Conservation (phyloP, 1,284 basidiomycete species). For the Ceratobasidium papillatum region DNA sequence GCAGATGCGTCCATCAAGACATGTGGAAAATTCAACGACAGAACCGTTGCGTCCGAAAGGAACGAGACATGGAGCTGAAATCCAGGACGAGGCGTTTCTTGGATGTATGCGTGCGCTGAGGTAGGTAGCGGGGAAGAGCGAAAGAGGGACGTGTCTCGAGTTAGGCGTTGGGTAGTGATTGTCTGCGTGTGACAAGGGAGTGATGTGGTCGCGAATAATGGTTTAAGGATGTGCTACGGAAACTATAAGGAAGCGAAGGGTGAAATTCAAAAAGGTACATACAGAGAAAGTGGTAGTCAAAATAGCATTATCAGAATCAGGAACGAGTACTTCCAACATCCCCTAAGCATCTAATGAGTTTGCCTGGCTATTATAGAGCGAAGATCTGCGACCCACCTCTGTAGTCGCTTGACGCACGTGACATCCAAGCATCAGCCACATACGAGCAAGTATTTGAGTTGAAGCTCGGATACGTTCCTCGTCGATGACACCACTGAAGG, state of each 20-base stretch:
- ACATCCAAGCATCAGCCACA: conserved; percentile 25
- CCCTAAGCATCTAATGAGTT: neutral
- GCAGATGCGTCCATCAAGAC: conserved; percentile 23
- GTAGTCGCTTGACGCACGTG: neutral
- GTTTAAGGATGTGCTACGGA: conserved; percentile 6
- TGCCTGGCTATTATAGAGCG: neutral
- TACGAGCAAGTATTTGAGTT: neutral
- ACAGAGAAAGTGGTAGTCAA: conserved; percentile 5
- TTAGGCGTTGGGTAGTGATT: conserved; percentile 16
- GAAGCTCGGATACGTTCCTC: neutral
- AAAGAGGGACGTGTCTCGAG: neutral
- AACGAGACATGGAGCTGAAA: conserved; percentile 26
- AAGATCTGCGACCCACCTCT: neutral
- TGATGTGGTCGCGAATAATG: neutral
- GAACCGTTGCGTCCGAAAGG: conserved; percentile 2
- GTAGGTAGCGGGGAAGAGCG: neutral
- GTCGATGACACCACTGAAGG: conserved; percentile 25
- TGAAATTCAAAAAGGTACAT: neutral
- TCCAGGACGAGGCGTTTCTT: neutral
- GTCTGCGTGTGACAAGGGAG: conserved; percentile 2
- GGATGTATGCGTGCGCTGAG: conserved; percentile 4
- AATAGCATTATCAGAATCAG: conserved; percentile 17
- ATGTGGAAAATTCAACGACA: conserved; percentile 24
- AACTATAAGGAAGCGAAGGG: neutral
- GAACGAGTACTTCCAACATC: conserved; percentile 9